These are phyloP conservation scores for Phytophthora melonis DNA, from an alignment of 352 stramenopile genomes.

Conservation along the genomic window DNA sequence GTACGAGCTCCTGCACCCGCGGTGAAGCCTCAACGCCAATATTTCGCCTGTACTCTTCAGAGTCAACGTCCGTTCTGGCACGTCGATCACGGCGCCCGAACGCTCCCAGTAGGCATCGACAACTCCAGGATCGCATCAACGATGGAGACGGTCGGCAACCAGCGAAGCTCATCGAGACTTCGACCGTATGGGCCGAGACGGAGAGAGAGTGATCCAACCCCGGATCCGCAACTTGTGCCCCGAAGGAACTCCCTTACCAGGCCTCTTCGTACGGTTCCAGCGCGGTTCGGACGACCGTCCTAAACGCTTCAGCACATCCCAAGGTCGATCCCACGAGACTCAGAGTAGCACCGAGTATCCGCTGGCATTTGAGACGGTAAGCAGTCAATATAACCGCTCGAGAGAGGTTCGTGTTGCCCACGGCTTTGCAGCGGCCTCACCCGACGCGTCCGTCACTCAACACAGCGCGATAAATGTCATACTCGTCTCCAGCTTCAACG, in stretches of 20 bases:
- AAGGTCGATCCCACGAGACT: constrained; percentile 1
- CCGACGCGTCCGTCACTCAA: not conserved
- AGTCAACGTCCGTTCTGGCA: not conserved
- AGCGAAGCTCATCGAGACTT: not conserved
- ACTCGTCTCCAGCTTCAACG: not conserved
- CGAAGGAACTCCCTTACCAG: not conserved
- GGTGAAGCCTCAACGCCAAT: not conserved
- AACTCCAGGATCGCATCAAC: not conserved
- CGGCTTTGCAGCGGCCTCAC: too few species aligned
- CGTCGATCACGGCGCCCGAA: constrained; percentile 9
- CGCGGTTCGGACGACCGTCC: not conserved
- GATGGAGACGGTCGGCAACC: not conserved
- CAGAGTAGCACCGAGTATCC: constrained; percentile 9
- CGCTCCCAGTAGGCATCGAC: not conserved
- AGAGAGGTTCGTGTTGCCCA: not conserved
- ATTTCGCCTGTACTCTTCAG: not conserved
- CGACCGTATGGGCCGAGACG: not conserved
- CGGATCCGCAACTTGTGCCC: not conserved
- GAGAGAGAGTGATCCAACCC: not conserved
- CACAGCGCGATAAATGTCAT: not conserved
- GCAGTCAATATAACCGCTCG: not conserved
- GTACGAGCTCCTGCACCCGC: constrained; percentile 3
- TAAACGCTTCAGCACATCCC: not conserved
- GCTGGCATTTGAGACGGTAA: constrained; percentile 5
- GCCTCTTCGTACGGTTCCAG: not conserved